Evolutionary conservation across 2,329 filamentous ascomycete species (phyloP), one percentile per base, ranked within the genome.

Genomic region (Pseudocercospora cruenta): DNA sequence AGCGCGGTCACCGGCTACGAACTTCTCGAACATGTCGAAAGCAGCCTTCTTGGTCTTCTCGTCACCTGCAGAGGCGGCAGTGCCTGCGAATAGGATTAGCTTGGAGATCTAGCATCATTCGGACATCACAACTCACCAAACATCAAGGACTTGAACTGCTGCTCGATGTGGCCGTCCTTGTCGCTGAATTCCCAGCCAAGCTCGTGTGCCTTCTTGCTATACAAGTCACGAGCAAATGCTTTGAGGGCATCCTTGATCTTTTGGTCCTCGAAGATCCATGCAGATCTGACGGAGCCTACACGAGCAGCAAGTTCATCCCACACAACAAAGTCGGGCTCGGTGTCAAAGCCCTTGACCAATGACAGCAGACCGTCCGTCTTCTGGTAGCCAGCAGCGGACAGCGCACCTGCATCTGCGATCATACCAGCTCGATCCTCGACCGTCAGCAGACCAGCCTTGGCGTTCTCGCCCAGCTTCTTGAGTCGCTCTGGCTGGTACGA

Each of bases 381-480:
- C 79, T 96, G 92, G 79, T 96, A 96, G 33, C 94, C 94, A 57
- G 94, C 95, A 39, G 91, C 87, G 61, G 94, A 92, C 72, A 98
- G 85, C 31, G 94, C 93, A 72, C 93, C 93, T 3, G 94, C 93
- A 79, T 98, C 94, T 19, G 79, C 78, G 54, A 96, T 92, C 91
- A 98, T 96, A 75, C 94, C 94, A 57, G 94, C 92, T 66, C 94
- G 89, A 78, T 98, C 94, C 80, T 97, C 93, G 6, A 96, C 93
- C 10, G 88, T 90, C 63, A 98, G 83, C 9, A 94, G 85, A 4
- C 91, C 92, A 55, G 89, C 81, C 80, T 91, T 95, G 55, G 93
- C 94, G 63, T 94, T 92, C 76, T 93, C 82, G 26, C 94, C 94
- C 43, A 98, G 89, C 83, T 97, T 97, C 72, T 89, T 85, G 53